These are phyloP conservation scores for Pseudoscleropodium purum DNA, from an alignment of 225 moss, liverwort and hornwort genomes.

Conservation along the genomic window DNA sequence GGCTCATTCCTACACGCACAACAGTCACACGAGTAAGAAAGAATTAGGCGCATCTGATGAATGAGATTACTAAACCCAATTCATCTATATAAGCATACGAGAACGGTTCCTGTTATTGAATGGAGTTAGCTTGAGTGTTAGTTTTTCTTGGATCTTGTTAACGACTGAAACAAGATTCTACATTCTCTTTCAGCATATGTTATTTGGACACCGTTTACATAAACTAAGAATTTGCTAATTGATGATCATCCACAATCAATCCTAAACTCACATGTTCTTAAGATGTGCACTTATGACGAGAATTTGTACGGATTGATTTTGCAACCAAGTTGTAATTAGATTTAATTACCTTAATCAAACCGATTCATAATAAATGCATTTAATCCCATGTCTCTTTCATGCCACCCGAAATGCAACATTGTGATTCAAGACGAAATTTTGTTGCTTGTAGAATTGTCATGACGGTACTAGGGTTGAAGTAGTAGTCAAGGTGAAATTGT, in stretches of 20 bases:
- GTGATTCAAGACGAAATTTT: neutral
- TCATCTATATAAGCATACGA: too few relatives aligned
- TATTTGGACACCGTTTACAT: neutral
- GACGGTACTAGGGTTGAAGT: neutral
- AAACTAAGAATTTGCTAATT: neutral
- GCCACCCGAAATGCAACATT: neutral
- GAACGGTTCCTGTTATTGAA: neutral
- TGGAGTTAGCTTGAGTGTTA: neutral
- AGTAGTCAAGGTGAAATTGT: neutral
- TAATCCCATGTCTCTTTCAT: neutral
- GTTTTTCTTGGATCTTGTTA: too few relatives aligned
- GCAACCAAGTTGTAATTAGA: neutral
- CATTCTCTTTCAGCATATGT: neutral
- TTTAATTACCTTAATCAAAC: neutral
- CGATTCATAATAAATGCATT: neutral
- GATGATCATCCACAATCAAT: neutral
- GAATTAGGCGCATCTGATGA: neutral
- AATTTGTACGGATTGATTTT: neutral
- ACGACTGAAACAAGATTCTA: neutral
- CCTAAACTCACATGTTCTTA: neutral
- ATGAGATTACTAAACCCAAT: neutral
- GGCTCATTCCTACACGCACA: conserved; percentile 51
- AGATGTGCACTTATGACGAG: neutral
- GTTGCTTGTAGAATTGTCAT: neutral
- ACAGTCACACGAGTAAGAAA: neutral